A percentile compares a stretch with the other conserved stretches of the same genome.
phyloP scores from a whole-genome alignment of 2,329 filamentous ascomycete species.

The Penicillium psychrosexuale region DNA sequence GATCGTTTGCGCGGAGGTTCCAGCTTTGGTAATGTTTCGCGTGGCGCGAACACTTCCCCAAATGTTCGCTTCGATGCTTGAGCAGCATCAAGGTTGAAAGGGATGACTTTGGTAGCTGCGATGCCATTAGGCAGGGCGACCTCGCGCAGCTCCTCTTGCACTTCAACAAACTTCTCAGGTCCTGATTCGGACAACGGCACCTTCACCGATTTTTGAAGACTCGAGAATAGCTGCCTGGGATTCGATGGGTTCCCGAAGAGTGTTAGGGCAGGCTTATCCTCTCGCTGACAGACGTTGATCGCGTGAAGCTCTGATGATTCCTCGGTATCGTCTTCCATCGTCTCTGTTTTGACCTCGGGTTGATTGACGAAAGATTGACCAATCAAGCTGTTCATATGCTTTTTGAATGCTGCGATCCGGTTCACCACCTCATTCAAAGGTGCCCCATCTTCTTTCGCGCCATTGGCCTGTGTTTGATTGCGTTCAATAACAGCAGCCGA shows the following conservation, averaged over 20 bases:
- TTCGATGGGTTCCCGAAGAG: slow-evolving; percentile 72
- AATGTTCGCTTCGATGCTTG: slow-evolving; percentile 39
- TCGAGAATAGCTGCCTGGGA: slow-evolving; percentile 80
- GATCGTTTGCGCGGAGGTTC: slow-evolving; percentile 41
- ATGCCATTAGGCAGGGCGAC: slow-evolving; percentile 71
- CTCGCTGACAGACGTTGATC: slow-evolving; percentile 42
- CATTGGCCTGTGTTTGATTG: slow-evolving; percentile 33
- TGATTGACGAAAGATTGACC: slow-evolving; percentile 57
- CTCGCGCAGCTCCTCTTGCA: slow-evolving; percentile 57
- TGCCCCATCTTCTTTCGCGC: slow-evolving; percentile 24
- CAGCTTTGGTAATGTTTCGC: slow-evolving; percentile 36
- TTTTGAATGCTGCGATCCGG: slow-evolving; percentile 58
- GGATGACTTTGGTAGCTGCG: slow-evolving; percentile 63
- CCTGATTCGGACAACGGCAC: slow-evolving; percentile 39
- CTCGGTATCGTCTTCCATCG: slow-evolving; percentile 35
- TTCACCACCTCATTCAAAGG: slow-evolving; percentile 38
- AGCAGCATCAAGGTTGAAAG: slow-evolving; percentile 43
- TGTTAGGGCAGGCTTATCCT: slow-evolving; percentile 65
- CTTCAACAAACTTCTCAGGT: slow-evolving; percentile 36
- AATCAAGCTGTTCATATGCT: slow-evolving; percentile 61
- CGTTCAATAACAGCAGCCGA: slow-evolving; percentile 38
- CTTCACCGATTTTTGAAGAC: slow-evolving; percentile 59
- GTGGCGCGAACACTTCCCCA: slow-evolving; percentile 46
- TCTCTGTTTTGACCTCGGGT: slow-evolving; percentile 35
- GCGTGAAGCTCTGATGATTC: slow-evolving; percentile 33